Conservation (phyloP, 192 early-diverging fungal genomes). For the Umbelopsis sp. region DNA sequence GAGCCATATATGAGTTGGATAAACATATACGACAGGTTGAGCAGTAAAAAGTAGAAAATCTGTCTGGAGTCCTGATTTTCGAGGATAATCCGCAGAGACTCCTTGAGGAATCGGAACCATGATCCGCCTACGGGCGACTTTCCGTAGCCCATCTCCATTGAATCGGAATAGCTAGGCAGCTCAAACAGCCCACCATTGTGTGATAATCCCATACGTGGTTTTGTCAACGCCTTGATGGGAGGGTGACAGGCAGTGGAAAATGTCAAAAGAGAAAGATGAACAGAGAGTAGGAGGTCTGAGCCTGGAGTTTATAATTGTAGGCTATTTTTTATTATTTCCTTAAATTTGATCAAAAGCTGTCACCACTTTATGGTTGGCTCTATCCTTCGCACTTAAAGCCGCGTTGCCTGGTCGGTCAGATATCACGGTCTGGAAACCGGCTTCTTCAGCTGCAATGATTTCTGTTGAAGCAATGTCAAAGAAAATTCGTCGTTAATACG, state of each 20-base stretch:
- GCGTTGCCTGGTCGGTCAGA: constrained; percentile 80
- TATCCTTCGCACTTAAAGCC: constrained; percentile 37
- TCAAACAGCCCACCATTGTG: constrained; percentile 25
- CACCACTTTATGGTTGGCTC: constrained; percentile 21
- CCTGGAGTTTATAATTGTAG: not conserved
- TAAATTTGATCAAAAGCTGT: constrained; percentile 39
- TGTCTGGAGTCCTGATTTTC: constrained; percentile 81
- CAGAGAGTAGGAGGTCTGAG: not conserved
- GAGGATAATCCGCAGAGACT: constrained; percentile 55
- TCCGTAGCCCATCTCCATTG: constrained; percentile 36
- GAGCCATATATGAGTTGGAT: constrained; percentile 84
- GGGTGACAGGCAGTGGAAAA: too few relatives aligned
- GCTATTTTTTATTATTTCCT: constrained; percentile 16
- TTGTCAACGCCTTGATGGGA: not conserved
- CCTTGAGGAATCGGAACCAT: constrained; percentile 25
- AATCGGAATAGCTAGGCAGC: constrained; percentile 36
- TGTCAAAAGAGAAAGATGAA: not conserved
- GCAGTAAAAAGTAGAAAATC: constrained; percentile 90
- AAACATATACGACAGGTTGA: constrained; percentile 93
- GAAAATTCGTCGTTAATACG: not conserved
- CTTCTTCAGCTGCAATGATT: constrained; percentile 73
- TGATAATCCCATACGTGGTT: constrained; percentile 6
- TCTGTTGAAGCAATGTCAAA: constrained; percentile 51
- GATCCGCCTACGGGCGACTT: constrained; percentile 24
- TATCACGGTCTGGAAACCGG: constrained; percentile 70